These are phyloP conservation scores for Rhizomucor pusillus DNA, from an alignment of 371 early-diverging fungal genomes.

Conservation along the genomic window DNA sequence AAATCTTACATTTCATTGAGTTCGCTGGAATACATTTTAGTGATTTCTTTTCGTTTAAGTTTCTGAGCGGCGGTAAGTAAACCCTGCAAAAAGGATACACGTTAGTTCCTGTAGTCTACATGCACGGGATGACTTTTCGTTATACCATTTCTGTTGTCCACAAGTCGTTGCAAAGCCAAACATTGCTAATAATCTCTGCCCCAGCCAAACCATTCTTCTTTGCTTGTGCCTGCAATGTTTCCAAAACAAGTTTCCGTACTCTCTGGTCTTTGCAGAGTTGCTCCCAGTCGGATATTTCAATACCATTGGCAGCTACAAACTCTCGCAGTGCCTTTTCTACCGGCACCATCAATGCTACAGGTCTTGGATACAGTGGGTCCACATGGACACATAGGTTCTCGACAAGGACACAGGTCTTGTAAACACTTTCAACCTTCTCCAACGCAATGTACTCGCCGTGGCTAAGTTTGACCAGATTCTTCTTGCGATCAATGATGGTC, in stretches of 20 bases:
- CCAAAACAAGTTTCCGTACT: conserved; percentile 18
- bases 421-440: conserved; percentile 95
- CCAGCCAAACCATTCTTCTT: conserved; percentile 55
- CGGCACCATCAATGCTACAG: conserved; percentile 77
- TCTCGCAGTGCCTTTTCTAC: conserved; percentile 29
- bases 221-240: conserved; percentile 28
- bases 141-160: conserved; percentile 86
- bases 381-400: conserved; percentile 87
- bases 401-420: conserved; percentile 74
- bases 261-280: conserved; percentile 22
- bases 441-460: conserved; percentile 95
- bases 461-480: conserved; percentile 79
- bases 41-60: conserved; percentile 80
- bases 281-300: conserved; percentile 23
- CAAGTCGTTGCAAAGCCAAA: conserved; percentile 71
- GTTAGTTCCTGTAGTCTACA: not conserved
- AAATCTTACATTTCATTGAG: conserved; percentile 62
- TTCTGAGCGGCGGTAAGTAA: conserved; percentile 92
- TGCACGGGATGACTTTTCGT: conserved; percentile 6
- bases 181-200: conserved; percentile 70
- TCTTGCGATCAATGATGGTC: conserved; percentile 76
- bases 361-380: conserved; percentile 62
- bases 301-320: conserved; percentile 6
- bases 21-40: conserved; percentile 53
- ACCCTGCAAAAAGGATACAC: conserved; percentile 30